Percentiles rank a stretch among this genome's conserved stretches.
Evolutionary conservation across 164 flowering plant species (phyloP).

Genomic region (Amborella trichopoda): DNA sequence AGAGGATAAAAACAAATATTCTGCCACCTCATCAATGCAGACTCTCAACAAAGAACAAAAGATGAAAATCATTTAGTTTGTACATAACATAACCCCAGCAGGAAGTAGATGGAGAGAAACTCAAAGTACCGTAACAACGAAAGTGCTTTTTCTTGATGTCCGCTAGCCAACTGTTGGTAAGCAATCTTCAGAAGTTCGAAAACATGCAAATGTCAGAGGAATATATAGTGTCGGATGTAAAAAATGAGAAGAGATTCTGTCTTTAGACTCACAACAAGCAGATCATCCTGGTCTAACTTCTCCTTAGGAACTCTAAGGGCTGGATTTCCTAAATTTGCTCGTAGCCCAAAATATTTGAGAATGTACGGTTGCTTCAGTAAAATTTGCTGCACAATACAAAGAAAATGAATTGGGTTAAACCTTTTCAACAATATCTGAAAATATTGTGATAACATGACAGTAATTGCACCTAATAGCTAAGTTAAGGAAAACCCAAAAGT

Average conservation of each 20-base stretch:
- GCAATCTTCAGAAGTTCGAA: slow-evolving; percentile 40
- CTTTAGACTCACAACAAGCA: slow-evolving; percentile 49
- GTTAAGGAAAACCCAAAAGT: background rate
- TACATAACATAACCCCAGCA: background rate
- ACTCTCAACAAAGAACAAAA: background rate
- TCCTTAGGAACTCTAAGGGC: slow-evolving; percentile 16
- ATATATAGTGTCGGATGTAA: background rate
- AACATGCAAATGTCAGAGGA: slow-evolving; percentile 2
- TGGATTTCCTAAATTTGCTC: slow-evolving; percentile 15
- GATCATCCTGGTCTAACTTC: slow-evolving; percentile 34
- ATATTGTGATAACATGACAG: background rate
- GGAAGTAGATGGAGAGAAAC: background rate
- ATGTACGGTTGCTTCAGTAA: slow-evolving; percentile 41
- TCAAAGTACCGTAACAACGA: slow-evolving; percentile 38
- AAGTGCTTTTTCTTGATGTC: slow-evolving; percentile 43
- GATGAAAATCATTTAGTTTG: background rate
- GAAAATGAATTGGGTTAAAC: background rate
- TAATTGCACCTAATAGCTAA: background rate
- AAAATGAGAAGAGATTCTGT: background rate
- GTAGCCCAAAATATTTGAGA: slow-evolving; percentile 47
- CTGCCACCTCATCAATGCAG: background rate
- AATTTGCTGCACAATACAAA: slow-evolving; percentile 43
- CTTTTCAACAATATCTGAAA: background rate
- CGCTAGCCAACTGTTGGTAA: slow-evolving; percentile 31
- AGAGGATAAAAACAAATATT: no score